Conservation (phyloP, 2,329 filamentous ascomycete genomes). For the Claviceps pazoutovae region DNA sequence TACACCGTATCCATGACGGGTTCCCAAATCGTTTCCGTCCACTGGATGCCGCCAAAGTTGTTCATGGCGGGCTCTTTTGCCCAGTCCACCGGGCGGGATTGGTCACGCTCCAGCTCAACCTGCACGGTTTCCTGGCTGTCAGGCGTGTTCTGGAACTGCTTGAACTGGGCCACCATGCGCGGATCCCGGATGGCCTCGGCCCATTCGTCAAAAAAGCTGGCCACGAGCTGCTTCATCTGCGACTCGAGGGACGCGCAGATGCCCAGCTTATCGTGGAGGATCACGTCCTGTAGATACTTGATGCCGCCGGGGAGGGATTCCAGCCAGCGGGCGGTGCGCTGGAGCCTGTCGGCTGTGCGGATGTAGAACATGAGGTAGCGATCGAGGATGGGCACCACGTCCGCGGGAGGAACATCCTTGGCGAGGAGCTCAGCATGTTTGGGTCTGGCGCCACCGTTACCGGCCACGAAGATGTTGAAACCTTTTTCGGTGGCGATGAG, state of each 20-base stretch:
- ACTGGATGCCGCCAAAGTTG: slow-evolving; percentile 61
- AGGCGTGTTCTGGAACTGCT: slow-evolving; percentile 70
- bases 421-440: slow-evolving; percentile 70
- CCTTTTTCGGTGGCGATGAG: slow-evolving; percentile 86
- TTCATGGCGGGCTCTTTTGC: slow-evolving; percentile 50
- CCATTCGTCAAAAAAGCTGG: slow-evolving; percentile 84
- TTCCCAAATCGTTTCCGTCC: slow-evolving; percentile 56
- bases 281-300: slow-evolving; percentile 66
- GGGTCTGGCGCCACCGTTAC: slow-evolving; percentile 79
- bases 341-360: slow-evolving; percentile 77
- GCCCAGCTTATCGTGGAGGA: slow-evolving; percentile 74
- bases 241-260: slow-evolving; percentile 73
- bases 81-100: slow-evolving; percentile 67
- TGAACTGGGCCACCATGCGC: slow-evolving; percentile 53
- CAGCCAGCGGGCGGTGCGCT: slow-evolving; percentile 79
- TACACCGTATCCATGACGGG: slow-evolving; percentile 58
- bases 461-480: slow-evolving; percentile 83
- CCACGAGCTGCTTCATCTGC: slow-evolving; percentile 78
- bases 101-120: slow-evolving; percentile 55
- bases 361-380: slow-evolving; percentile 91
- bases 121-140: slow-evolving; percentile 61
- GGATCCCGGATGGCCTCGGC: slow-evolving; percentile 64
- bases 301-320: slow-evolving; percentile 75
- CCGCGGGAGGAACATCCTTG: slow-evolving; percentile 71
- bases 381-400: slow-evolving; percentile 73